Evolutionary conservation across 352 stramenopile genomes (phyloP), one percentile per base, ranked within the genome.

Genomic region (Globisporangium canariense): DNA sequence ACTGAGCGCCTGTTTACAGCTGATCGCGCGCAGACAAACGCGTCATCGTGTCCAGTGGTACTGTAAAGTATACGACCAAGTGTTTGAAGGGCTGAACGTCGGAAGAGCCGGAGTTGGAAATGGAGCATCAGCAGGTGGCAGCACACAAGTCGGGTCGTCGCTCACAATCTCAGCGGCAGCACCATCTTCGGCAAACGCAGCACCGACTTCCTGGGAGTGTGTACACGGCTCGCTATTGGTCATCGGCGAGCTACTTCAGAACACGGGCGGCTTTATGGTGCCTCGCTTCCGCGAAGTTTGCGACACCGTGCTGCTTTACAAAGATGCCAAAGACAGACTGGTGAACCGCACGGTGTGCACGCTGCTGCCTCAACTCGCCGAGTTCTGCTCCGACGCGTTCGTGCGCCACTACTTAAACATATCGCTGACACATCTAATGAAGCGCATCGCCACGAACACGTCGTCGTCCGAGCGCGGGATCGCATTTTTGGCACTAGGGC

Each of bases 251-350:
- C 86, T 99, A 62, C 78, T 99, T 34, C 79, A 97, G 10, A 90
- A 98, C 69, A 98, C 96, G 4, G 86, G 94, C 1, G 74, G 85
- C n/a, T 99, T 99, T 71, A 98, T 99, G 86, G 77, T 98, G 34
- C 97, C 97, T 8, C 86, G 97, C 6, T 99, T 98, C 71, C 93
- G 97, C 59, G 95, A 99, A 83, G 83, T 98, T 20, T 99, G 96
- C 59, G 80, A 94, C 50, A 97, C 91, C 6, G 93, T 99, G 2
- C 66, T 99, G 50, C 76, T 86, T 9, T 98, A 98, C 74, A 96
- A 93, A 38, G 81, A 97, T 54, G 77, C 82, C 16, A 97, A 97
- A 63, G 80, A 92, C 46, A 87, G 86, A 54, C 76, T 92, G 8
- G 82, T 99, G 51, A 94, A 73, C 38, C 81, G 84, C 2, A 82